Percentiles rank a stretch among this genome's conserved stretches.
Evolutionary conservation across 1,139 yeast genomes (phyloP).

Genomic region (Blastobotrys elegans): DNA sequence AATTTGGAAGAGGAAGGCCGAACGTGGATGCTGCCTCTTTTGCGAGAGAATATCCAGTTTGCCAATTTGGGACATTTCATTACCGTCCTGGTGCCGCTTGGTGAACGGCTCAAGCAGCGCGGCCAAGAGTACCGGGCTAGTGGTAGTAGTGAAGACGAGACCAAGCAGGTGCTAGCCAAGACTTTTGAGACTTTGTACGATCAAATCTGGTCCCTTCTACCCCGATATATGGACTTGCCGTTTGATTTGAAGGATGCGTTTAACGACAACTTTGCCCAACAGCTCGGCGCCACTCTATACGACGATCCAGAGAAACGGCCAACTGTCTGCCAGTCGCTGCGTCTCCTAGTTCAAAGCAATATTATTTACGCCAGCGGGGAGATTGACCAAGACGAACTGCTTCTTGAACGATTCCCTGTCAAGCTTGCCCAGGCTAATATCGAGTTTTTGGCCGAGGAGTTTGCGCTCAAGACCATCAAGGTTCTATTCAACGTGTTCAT

Average conservation of each 20-base stretch:
- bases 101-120: constrained; percentile 51
- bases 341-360: constrained; percentile 74
- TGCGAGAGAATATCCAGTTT: constrained; percentile 77
- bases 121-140: constrained; percentile 39
- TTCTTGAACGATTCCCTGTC: constrained; percentile 58
- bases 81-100: constrained; percentile 60
- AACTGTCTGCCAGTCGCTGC: constrained; percentile 74
- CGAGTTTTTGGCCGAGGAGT: constrained; percentile 55
- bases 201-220: constrained; percentile 89
- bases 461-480: constrained; percentile 69
- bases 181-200: constrained; percentile 78
- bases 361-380: constrained; percentile 43
- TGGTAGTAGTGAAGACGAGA: constrained; percentile 28
- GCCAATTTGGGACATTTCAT: constrained; percentile 65
- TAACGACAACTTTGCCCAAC: constrained; percentile 71
- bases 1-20: constrained; percentile 67
- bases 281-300: constrained; percentile 69
- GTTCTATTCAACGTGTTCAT: constrained; percentile 88
- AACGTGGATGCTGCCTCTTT: constrained; percentile 92
- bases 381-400: constrained; percentile 53
- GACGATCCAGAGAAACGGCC: constrained; percentile 71
- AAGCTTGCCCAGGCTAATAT: constrained; percentile 53
- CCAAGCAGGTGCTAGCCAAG: constrained; percentile 56
- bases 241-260: constrained; percentile 61
- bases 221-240: constrained; percentile 86